Percentiles rank a stretch among this genome's conserved stretches.
phyloP scores from a whole-genome alignment of 2,329 filamentous ascomycete genomes.

The Botryotinia calthae region DNA sequence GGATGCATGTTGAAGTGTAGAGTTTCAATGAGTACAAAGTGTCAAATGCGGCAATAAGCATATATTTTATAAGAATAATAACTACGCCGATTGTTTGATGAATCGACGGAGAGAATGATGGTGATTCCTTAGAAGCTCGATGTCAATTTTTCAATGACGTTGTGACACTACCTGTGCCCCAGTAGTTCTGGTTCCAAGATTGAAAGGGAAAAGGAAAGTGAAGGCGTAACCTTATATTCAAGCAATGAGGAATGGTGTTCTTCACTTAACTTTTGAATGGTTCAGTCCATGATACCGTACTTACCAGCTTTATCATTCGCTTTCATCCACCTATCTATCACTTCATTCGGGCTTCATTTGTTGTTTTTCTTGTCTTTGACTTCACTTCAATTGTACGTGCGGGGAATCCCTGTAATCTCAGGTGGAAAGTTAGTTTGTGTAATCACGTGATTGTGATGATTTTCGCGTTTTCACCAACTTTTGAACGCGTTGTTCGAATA shows the following conservation, averaged over 20 bases:
- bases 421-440: rapidly evolving
- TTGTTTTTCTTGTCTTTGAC: neutral
- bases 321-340: neutral
- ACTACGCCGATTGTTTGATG: neutral
- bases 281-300: neutral
- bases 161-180: neutral
- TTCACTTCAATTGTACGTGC: neutral
- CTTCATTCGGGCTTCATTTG: no score
- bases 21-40: neutral
- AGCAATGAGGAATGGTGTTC: no score
- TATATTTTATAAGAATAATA: neutral
- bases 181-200: neutral
- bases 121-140: neutral
- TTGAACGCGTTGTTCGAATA: neutral
- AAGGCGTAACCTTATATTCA: neutral
- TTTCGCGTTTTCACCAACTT: neutral
- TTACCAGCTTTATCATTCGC: neutral
- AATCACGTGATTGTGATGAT: neutral
- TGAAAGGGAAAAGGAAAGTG: neutral
- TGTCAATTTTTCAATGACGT: neutral
- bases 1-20: neutral
- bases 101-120: neutral
- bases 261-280: no score
- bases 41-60: neutral
- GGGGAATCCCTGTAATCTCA: neutral